A percentile compares a stretch with the other conserved stretches of the same genome.
These are phyloP conservation scores for Xerocomellus chrysenteron DNA, from an alignment of 768 basidiomycete species.

Conservation along the genomic window DNA sequence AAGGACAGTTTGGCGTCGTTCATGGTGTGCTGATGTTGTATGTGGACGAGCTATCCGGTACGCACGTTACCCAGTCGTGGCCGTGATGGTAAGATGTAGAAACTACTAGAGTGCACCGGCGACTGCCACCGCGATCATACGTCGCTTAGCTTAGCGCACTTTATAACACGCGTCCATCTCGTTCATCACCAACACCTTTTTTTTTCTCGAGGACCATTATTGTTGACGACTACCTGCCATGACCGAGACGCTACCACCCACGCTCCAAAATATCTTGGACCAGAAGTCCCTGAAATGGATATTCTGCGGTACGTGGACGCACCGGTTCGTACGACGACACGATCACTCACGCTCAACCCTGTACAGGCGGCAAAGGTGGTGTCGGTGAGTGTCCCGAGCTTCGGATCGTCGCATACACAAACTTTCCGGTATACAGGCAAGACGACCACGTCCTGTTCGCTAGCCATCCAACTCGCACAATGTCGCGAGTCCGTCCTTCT, in stretches of 20 bases:
- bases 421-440: slow-evolving; percentile 60
- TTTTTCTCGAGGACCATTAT: slow-evolving; percentile 3
- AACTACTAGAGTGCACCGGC: neutral
- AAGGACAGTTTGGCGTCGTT: slow-evolving; percentile 34
- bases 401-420: neutral
- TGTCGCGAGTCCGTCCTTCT: slow-evolving; percentile 93
- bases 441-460: slow-evolving; percentile 95
- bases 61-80: neutral
- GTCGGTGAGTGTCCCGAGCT: slow-evolving; percentile 63
- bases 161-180: slow-evolving; percentile 23
- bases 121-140: slow-evolving; percentile 5
- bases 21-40: slow-evolving; percentile 15
- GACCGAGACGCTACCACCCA: slow-evolving; percentile 69
- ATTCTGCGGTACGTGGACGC: slow-evolving; percentile 78
- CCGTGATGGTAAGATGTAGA: slow-evolving; percentile 18
- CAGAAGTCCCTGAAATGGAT: slow-evolving; percentile 97
- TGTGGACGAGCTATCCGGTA: neutral
- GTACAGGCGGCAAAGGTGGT: slow-evolving; percentile 93
- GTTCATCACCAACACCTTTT: neutral
- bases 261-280: slow-evolving; percentile 92
- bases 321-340: slow-evolving; percentile 9
- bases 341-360: slow-evolving; percentile 13
- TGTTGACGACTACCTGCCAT: slow-evolving; percentile 33
- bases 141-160: slow-evolving; percentile 11
- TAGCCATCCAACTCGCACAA: slow-evolving; percentile 93